phyloP scores from a whole-genome alignment of 169 alveolate species.

The Cryptosporidium meleagridis region DNA sequence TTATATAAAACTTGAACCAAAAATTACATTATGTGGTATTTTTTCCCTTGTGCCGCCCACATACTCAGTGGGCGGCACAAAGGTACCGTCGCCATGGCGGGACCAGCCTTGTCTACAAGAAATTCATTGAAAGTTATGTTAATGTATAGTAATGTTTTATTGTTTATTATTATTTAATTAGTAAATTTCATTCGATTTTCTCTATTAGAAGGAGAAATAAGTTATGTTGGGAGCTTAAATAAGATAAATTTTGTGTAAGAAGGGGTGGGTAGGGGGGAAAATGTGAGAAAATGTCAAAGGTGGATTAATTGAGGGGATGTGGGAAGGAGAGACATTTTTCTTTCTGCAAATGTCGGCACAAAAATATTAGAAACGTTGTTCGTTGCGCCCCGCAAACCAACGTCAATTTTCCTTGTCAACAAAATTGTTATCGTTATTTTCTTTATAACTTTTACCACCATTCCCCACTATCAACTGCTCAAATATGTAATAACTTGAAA shows the following conservation, averaged over 20 bases:
- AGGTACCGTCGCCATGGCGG: background rate
- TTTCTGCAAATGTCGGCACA: background rate
- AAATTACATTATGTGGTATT: background rate
- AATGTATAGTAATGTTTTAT: no score
- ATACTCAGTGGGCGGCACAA: background rate
- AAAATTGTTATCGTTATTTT: no score
- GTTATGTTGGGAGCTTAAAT: background rate
- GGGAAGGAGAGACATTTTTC: background rate
- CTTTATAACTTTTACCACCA: no score
- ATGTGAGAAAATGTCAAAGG: background rate
- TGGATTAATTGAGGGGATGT: background rate
- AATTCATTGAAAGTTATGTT: background rate
- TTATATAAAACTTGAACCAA: background rate
- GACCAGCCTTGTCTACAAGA: background rate
- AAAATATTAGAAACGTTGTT: background rate
- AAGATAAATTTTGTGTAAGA: background rate
- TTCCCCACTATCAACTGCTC: no score
- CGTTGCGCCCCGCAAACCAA: background rate
- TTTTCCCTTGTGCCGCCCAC: background rate
- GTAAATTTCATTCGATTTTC: background rate
- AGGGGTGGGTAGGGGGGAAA: background rate
- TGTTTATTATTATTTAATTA: no score
- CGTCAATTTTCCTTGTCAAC: background rate
- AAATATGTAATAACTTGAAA: background rate
- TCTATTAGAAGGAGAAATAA: background rate